Evolutionary conservation across 176 grass and related monocot genomes (phyloP), one percentile per base, ranked within the genome.

Genomic region (Oryza rufipogon): DNA sequence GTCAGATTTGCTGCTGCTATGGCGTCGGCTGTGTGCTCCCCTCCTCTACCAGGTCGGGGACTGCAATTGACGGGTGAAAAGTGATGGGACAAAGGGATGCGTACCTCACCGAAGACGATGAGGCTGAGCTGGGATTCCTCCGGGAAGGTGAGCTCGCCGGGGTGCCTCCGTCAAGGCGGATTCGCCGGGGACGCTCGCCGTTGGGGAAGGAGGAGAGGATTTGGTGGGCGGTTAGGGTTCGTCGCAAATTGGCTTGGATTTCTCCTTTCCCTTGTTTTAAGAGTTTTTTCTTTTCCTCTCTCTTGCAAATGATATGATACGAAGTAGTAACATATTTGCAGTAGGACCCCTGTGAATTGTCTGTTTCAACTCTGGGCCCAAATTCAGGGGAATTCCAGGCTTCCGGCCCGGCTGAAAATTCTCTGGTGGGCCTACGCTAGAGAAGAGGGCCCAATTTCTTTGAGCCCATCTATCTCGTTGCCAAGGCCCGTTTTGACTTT

Each of bases 141-240:
- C 74, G 51, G 12, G 28, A 3, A n/a, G 74, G 52, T 58, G 30
- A 26, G 56, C 11, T 76, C 49, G 16, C 74, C 48, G 12, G 28
- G 13, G 28, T 49, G 42, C 42, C 42, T 44, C 9, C 42, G 42
- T 11, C 42, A 44, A 44, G 42, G 42, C 42, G 42, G 42, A 44
- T 44, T 10, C 42, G 42, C 42, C 58, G 19, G 19, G 20, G 58
- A 23, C 3, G 60, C 7, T 77, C 34, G 54, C 75, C 54, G 54
- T 17, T 4, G 22, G 38, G 5, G 49, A 10, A 39, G 1, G 26
- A 51, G 23, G 38, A n/a, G 74, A 60, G 75, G 75, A 77, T 25
- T 77, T 63, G 54, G 11, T 20, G 54, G 34, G 54, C 19, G 33
- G 15, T 26, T 64, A 77, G 75, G 54, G 75, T 64, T 77, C 54